Percentiles rank a stretch among this genome's conserved stretches.
Evolutionary conservation across 164 flowering plant species (phyloP).

Genomic region (Annona squamosa): DNA sequence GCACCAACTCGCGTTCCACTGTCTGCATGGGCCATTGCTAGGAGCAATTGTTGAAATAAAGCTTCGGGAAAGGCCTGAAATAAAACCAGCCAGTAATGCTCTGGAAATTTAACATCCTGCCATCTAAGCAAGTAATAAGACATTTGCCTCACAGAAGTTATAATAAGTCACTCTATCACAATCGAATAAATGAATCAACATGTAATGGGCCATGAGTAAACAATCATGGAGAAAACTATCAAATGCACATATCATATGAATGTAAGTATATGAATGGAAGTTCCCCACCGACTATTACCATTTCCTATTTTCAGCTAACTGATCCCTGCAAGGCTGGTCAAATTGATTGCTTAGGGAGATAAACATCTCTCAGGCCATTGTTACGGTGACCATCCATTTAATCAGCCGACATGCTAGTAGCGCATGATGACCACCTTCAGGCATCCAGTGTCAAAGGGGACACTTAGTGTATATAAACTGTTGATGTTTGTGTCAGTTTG

Average conservation of each 20-base stretch:
- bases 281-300: background rate
- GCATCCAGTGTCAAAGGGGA: background rate
- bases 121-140: background rate
- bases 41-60: constrained; percentile 73
- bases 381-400: background rate
- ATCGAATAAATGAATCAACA: background rate
- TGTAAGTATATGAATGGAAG: background rate
- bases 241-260: background rate
- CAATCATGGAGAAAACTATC: background rate
- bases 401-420: background rate
- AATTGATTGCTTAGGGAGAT: background rate
- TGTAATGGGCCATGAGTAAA: background rate
- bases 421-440: background rate
- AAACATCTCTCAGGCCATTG: background rate
- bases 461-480: background rate
- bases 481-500: background rate
- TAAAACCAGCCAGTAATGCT: background rate
- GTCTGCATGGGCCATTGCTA: constrained; percentile 82
- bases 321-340: background rate
- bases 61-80: constrained; percentile 89
- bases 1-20: constrained; percentile 73
- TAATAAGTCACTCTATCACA: background rate
- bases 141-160: background rate
- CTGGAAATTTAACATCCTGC: background rate
- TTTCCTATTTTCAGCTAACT: background rate